Evolutionary conservation across 2,329 filamentous ascomycete genomes (phyloP).

Genomic region (Juglanconis juglandina): DNA sequence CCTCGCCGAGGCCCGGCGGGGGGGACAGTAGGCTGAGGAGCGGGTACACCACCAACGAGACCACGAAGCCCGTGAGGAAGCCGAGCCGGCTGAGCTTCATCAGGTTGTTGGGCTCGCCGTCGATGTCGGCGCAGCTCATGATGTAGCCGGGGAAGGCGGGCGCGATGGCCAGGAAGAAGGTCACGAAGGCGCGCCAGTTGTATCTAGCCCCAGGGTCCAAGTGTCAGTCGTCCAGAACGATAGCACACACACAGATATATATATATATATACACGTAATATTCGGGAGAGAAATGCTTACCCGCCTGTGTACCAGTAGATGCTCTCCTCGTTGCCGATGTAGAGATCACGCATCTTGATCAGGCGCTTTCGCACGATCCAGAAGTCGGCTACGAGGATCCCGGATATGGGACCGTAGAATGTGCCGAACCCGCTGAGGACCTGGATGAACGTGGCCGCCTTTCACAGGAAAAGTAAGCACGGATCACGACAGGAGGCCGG

Average conservation of each 20-base stretch:
- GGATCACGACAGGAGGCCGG: too few species aligned
- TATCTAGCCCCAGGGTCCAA: neutral
- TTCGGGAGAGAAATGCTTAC: neutral
- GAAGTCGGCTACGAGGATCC: conserved; percentile 21
- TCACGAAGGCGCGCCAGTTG: conserved; percentile 20
- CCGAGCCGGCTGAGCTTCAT: conserved; percentile 9
- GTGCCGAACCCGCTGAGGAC: conserved; percentile 23
- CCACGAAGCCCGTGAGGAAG: conserved; percentile 6
- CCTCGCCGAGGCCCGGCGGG: conserved; percentile 8
- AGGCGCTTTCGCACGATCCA: conserved; percentile 19
- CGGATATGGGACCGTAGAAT: conserved; percentile 21
- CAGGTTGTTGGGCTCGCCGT: conserved; percentile 6
- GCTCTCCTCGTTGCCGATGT: conserved; percentile 18
- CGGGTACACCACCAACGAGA: conserved; percentile 4
- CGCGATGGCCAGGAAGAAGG: conserved; percentile 10
- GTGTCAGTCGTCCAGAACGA: neutral
- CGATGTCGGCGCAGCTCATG: conserved; percentile 10
- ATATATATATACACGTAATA: too few species aligned
- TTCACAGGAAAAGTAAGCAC: neutral
- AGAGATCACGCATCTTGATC: conserved; percentile 22
- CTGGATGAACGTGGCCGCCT: conserved; percentile 11
- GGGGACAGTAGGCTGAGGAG: conserved; percentile 1
- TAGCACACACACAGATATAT: too few species aligned
- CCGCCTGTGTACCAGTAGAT: conserved; percentile 21
- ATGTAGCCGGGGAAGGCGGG: conserved; percentile 12